A percentile compares a stretch with the other conserved stretches of the same genome.
Conservation (phyloP, 2,329 filamentous ascomycete genomes). For the Microthyrium microscopicum region DNA sequence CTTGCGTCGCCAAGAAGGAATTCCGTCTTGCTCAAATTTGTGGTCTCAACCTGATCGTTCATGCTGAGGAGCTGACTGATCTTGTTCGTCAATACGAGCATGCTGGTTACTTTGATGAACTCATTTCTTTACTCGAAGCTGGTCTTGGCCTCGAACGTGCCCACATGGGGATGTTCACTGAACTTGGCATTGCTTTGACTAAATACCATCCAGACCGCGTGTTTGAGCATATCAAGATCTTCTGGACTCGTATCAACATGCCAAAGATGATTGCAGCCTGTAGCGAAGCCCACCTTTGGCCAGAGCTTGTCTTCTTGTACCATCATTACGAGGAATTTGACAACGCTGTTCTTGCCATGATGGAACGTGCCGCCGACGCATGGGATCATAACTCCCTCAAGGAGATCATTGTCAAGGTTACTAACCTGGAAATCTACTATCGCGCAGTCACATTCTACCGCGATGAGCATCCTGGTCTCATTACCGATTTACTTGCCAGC, state of each 20-base stretch:
- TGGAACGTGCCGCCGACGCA: slow-evolving; percentile 90
- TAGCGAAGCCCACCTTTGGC: slow-evolving; percentile 92
- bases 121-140: slow-evolving; percentile 85
- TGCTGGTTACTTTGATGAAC: slow-evolving; percentile 96
- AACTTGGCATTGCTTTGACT: slow-evolving; percentile 76
- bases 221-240: slow-evolving; percentile 97
- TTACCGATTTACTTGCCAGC: slow-evolving; percentile 88
- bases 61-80: slow-evolving; percentile 85
- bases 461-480: slow-evolving; percentile 83
- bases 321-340: slow-evolving; percentile 98
- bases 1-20: slow-evolving; percentile 93
- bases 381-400: slow-evolving; percentile 99
- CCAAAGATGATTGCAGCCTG: slow-evolving; percentile 89
- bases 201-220: slow-evolving; percentile 91
- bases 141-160: slow-evolving; percentile 82
- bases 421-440: slow-evolving; percentile 98
- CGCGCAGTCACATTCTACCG: slow-evolving; percentile 93
- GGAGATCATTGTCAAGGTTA: slow-evolving; percentile 93
- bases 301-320: slow-evolving; percentile 94
- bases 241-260: slow-evolving; percentile 96
- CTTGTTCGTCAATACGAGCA: slow-evolving; percentile 93
- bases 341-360: slow-evolving; percentile 91
- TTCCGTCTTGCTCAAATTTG: slow-evolving; percentile 98
- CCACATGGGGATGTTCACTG: slow-evolving; percentile 96
- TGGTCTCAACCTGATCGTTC: slow-evolving; percentile 92